These are phyloP conservation scores for Phialophora macrospora DNA, from an alignment of 2,329 filamentous ascomycete species.

Conservation along the genomic window DNA sequence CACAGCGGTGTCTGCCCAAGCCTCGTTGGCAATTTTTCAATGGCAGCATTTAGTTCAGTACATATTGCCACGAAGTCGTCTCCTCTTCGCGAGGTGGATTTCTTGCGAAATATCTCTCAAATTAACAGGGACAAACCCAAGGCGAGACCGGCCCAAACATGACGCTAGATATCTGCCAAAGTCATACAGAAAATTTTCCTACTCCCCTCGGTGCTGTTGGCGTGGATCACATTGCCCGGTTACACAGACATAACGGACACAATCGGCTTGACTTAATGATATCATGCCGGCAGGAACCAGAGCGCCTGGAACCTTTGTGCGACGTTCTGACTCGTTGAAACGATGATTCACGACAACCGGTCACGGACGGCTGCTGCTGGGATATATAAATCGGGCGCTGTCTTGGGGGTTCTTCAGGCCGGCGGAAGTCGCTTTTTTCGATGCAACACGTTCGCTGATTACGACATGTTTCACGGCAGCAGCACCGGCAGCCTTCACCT, in stretches of 20 bases:
- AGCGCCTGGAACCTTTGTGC: constrained; percentile 18
- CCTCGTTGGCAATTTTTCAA: constrained; percentile 34
- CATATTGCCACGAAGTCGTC: constrained; percentile 16
- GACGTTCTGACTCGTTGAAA: constrained; percentile 13
- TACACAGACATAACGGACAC: not conserved
- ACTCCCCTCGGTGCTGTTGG: not conserved
- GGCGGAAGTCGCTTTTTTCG: not conserved
- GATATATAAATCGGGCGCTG: constrained; percentile 4
- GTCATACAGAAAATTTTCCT: not conserved
- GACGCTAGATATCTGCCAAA: constrained; percentile 9
- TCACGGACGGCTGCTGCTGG: not conserved
- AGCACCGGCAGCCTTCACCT: not conserved
- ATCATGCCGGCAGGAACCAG: not conserved
- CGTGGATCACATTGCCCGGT: constrained; percentile 1
- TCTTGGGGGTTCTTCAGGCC: not conserved
- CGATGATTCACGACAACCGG: constrained; percentile 5
- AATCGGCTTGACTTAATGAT: not conserved
- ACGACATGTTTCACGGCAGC: constrained; percentile 14
- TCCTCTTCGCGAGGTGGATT: constrained; percentile 4
- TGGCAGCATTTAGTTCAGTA: constrained; percentile 20
- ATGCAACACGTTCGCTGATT: constrained; percentile 4
- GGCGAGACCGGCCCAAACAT: not conserved
- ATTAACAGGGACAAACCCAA: not conserved
- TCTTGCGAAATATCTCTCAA: not conserved
- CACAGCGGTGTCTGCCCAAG: constrained; percentile 34